These are phyloP conservation scores for Boletus subcaerulescens DNA, from an alignment of 768 basidiomycete genomes.

Conservation along the genomic window DNA sequence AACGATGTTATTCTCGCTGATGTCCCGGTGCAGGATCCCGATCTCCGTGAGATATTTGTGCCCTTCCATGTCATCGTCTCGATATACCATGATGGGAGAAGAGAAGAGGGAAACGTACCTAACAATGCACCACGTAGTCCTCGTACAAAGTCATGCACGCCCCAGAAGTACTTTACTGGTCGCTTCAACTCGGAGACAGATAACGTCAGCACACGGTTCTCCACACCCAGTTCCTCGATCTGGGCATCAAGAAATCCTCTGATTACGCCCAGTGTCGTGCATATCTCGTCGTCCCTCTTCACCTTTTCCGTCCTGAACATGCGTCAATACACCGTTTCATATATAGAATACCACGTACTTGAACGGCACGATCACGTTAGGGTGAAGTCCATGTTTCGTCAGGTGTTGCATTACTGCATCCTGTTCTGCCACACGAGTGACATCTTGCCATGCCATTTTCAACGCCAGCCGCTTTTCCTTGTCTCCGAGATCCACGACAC, in stretches of 20 bases:
- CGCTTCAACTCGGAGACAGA: not conserved
- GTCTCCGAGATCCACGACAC: not conserved
- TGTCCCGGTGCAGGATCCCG: not conserved
- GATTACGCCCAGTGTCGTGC: not conserved
- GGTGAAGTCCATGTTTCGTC: not conserved
- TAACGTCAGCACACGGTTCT: not conserved
- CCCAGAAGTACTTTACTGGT: not conserved
- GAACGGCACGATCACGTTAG: not conserved
- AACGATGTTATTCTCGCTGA: slow-evolving; percentile 1
- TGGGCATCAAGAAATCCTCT: not conserved
- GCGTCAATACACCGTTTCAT: not conserved
- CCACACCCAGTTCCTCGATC: not conserved
- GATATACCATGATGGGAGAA: too few relatives aligned
- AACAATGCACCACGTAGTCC: not conserved
- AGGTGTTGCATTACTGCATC: not conserved
- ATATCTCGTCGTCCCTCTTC: not conserved
- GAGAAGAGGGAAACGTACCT: not conserved
- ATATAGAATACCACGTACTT: not conserved
- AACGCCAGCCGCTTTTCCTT: not conserved
- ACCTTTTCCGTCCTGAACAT: not conserved
- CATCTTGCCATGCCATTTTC: not conserved
- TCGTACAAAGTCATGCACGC: not conserved
- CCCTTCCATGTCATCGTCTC: not conserved
- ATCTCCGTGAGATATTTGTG: not conserved
- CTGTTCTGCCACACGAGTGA: not conserved